Conservation (phyloP, 2,329 filamentous ascomycete species). For the Sclerotinia nivalis region DNA sequence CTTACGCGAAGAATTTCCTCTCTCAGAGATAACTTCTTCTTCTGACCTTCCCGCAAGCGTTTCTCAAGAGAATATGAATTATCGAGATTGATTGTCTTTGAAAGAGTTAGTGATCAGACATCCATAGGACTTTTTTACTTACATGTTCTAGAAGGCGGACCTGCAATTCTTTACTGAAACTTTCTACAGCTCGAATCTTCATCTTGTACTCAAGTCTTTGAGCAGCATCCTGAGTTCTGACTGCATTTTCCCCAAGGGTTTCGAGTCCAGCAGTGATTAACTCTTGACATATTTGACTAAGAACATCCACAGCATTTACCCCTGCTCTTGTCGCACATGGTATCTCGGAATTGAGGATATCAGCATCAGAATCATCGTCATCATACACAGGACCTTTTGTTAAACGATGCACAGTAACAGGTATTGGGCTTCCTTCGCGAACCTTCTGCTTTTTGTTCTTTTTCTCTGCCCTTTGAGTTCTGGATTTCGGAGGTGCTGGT, state of each 20-base stretch:
- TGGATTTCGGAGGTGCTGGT: constrained; percentile 40
- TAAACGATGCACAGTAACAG: constrained; percentile 63
- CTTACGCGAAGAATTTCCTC: constrained; percentile 61
- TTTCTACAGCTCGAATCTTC: constrained; percentile 58
- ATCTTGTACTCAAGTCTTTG: constrained; percentile 56
- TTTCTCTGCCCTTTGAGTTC: constrained; percentile 34
- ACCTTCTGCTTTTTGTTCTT: constrained; percentile 34
- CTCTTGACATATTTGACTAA: constrained; percentile 62
- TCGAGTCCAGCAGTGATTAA: constrained; percentile 54
- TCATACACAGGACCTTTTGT: constrained; percentile 48
- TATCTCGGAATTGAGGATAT: constrained; percentile 53
- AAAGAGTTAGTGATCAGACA: constrained; percentile 32
- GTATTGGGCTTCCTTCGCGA: constrained; percentile 49
- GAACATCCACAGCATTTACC: constrained; percentile 63
- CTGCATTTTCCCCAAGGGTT: constrained; percentile 48
- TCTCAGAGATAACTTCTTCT: constrained; percentile 56
- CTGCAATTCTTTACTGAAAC: constrained; percentile 58
- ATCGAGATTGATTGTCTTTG: constrained; percentile 58
- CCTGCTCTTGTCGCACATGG: constrained; percentile 55
- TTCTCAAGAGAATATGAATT: constrained; percentile 58
- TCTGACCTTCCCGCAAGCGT: constrained; percentile 57
- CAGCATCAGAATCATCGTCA: constrained; percentile 46
- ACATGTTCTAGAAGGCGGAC: constrained; percentile 60
- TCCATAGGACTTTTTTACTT: constrained; percentile 38
- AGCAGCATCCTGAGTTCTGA: constrained; percentile 48